Evolutionary conservation across 176 grass and related monocot species (phyloP).

Genomic region (Cenchrus fungigraminus): DNA sequence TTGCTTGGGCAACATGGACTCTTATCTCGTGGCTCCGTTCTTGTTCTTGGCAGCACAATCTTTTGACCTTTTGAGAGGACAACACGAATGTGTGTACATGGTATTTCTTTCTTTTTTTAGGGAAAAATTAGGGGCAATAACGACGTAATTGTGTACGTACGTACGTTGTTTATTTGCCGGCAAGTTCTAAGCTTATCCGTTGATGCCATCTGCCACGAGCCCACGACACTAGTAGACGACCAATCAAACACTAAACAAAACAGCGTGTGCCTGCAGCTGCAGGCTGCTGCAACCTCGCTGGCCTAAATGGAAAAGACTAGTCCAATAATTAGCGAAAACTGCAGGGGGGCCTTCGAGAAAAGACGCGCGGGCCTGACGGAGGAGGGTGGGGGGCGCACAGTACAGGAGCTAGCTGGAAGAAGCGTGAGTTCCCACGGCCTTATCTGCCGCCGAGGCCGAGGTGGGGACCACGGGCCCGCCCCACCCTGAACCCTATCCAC

Average conservation of each 20-base stretch:
- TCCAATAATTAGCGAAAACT: neutral
- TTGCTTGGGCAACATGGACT: neutral
- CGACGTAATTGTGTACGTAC: slow-evolving; percentile 7
- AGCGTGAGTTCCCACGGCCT: slow-evolving; percentile 44
- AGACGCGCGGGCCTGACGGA: neutral
- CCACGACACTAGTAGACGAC: neutral
- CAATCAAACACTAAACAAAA: neutral
- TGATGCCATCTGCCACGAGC: neutral
- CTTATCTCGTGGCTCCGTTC: too few species aligned
- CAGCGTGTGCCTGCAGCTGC: neutral
- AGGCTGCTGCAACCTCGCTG: too few species aligned
- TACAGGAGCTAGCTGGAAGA: slow-evolving; percentile 27
- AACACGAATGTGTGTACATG: neutral
- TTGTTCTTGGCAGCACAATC: neutral
- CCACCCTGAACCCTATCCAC: neutral
- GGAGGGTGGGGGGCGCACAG: neutral
- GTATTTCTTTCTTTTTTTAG: too few species aligned
- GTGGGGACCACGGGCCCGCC: neutral
- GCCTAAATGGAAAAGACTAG: too few species aligned
- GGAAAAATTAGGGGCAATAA: neutral
- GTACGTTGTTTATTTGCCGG: neutral
- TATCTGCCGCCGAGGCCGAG: slow-evolving; percentile 30
- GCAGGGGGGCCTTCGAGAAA: neutral
- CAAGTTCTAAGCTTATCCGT: neutral
- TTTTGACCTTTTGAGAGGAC: slow-evolving; percentile 16